Conservation (phyloP, 257 asterid species). For the Scutellaria barbata region DNA sequence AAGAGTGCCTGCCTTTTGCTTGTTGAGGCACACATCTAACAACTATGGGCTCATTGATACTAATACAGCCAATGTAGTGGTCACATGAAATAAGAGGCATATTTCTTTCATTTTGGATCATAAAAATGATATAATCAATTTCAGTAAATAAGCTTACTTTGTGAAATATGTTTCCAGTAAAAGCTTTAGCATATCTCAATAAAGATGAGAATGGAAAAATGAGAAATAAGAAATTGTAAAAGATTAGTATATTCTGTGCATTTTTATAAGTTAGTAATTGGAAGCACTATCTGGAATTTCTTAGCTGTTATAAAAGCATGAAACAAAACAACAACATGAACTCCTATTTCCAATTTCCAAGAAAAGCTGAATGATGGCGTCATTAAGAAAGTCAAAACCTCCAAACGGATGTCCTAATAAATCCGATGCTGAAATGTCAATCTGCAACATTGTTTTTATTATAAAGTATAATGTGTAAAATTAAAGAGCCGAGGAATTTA, state of each 20-base stretch:
- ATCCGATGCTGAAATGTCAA: no score
- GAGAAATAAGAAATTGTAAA: neutral
- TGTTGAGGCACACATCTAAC: no score
- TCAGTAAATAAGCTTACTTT: no score
- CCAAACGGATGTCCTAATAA: no score
- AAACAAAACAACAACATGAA: neutral
- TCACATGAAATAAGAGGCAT: conserved; percentile 16
- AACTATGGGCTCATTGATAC: neutral
- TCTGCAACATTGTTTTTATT: no score
- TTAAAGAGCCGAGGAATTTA: no score
- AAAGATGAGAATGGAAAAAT: neutral
- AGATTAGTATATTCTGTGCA: neutral
- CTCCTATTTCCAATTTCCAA: no score
- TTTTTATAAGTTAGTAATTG: no score
- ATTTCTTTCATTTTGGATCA: neutral
- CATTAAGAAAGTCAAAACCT: no score
- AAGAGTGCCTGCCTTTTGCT: no score
- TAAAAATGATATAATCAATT: neutral
- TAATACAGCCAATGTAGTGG: neutral
- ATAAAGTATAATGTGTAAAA: no score
- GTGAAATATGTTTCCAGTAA: neutral
- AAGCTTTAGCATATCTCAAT: neutral
- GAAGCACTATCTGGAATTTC: neutral
- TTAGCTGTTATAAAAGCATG: neutral
- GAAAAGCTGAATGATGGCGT: no score